These are phyloP conservation scores for Fusarium nematophilum DNA, from an alignment of 2,329 filamentous ascomycete species.

Conservation along the genomic window DNA sequence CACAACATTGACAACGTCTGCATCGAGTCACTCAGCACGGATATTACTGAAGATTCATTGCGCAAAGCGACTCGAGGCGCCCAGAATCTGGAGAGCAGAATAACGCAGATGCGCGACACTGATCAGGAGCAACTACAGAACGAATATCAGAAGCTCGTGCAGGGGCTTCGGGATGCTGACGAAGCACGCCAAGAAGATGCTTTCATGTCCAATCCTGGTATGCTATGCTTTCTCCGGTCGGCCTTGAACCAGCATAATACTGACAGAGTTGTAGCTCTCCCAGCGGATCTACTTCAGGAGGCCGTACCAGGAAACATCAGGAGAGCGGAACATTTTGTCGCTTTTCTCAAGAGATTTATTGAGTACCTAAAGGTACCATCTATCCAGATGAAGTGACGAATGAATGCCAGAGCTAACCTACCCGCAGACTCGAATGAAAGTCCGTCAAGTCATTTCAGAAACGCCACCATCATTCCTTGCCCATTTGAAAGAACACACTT, in stretches of 20 bases:
- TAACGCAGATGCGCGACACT: conserved; percentile 93
- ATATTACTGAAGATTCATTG: conserved; percentile 94
- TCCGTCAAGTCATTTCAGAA: conserved; percentile 96
- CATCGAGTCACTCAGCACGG: conserved; percentile 96
- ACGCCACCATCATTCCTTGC: conserved; percentile 93
- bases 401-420: conserved; percentile 8
- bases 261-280: conserved; percentile 67
- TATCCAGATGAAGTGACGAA: not conserved
- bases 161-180: conserved; percentile 88
- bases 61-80: conserved; percentile 91
- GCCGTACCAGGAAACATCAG: conserved; percentile 97
- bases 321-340: conserved; percentile 93
- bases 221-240: conserved; percentile 2
- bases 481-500: conserved; percentile 94
- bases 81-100: conserved; percentile 89
- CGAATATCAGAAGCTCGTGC: conserved; percentile 95
- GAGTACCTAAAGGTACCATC: conserved; percentile 83
- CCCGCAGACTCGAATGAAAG: conserved; percentile 90
- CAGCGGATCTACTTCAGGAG: conserved; percentile 93
- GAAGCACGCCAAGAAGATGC: conserved; percentile 92
- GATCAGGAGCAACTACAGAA: conserved; percentile 94
- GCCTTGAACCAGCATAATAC: not conserved
- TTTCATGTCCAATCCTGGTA: conserved; percentile 92
- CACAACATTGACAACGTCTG: conserved; percentile 99
- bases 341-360: conserved; percentile 95